These are phyloP conservation scores for Cryptosporidium canis DNA, from an alignment of 169 alveolate species.

Conservation along the genomic window DNA sequence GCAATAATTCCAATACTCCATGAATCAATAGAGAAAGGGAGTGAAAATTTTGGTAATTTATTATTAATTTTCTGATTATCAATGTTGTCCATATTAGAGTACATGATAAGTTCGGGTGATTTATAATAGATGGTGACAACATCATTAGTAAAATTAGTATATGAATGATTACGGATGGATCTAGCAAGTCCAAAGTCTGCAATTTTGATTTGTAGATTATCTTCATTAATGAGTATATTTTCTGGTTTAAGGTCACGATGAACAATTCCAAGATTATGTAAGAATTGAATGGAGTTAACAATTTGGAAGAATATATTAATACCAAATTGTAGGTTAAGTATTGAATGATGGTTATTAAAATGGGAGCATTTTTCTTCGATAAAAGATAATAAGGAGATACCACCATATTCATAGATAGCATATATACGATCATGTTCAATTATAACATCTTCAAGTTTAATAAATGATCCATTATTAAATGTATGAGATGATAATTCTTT, in stretches of 20 bases:
- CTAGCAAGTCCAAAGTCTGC: slow-evolving; percentile 71
- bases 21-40: slow-evolving; percentile 49
- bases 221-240: slow-evolving; percentile 51
- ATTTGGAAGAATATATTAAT: slow-evolving; percentile 44
- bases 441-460: slow-evolving; percentile 27
- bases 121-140: slow-evolving; percentile 59
- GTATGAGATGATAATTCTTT: slow-evolving; percentile 14
- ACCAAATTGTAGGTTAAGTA: slow-evolving; percentile 14
- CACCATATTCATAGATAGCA: slow-evolving; percentile 72
- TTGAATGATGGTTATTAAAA: not conserved
- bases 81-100: not conserved
- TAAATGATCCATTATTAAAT: not conserved
- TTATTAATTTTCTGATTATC: not conserved
- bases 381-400: slow-evolving; percentile 32
- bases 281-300: slow-evolving; percentile 18
- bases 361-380: slow-evolving; percentile 24
- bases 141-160: slow-evolving; percentile 50
- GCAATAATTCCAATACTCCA: slow-evolving; percentile 69
- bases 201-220: slow-evolving; percentile 32
- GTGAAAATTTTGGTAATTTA: not conserved
- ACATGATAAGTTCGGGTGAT: slow-evolving; percentile 45
- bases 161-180: slow-evolving; percentile 46
- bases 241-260: slow-evolving; percentile 71
- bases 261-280: slow-evolving; percentile 66
- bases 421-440: slow-evolving; percentile 43